phyloP scores from a whole-genome alignment of 345 rosid genomes.

The Stellera chamaejasme region DNA sequence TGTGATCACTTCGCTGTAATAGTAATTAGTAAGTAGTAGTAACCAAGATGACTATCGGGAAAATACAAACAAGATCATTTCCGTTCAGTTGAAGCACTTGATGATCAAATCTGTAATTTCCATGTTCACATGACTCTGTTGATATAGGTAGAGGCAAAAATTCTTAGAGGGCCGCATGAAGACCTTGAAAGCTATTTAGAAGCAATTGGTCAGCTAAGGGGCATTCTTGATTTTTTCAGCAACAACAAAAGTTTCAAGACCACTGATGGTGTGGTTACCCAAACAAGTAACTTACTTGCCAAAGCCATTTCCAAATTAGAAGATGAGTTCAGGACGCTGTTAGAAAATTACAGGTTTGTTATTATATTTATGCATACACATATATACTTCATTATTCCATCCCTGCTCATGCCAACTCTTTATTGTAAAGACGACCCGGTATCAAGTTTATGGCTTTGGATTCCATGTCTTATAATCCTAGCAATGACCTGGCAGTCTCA shows the following conservation, averaged over 20 bases:
- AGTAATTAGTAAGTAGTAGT: not conserved
- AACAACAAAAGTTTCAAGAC: constrained; percentile 52
- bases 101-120: not conserved
- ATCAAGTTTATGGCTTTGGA: too few relatives aligned
- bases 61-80: too few relatives aligned
- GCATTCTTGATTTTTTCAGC: constrained; percentile 59
- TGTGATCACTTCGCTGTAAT: not conserved
- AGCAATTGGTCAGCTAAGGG: constrained; percentile 85
- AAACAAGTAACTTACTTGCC: constrained; percentile 60
- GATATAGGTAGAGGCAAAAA: constrained; percentile 82
- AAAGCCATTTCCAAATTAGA: constrained; percentile 86
- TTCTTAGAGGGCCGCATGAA: constrained; percentile 94
- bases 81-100: constrained; percentile 2
- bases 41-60: not conserved
- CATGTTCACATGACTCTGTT: not conserved
- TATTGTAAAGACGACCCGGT: too few relatives aligned
- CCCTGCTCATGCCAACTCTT: too few relatives aligned
- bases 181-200: constrained; percentile 41
- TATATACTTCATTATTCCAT: too few relatives aligned
- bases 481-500: too few relatives aligned
- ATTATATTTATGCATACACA: not conserved
- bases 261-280: constrained; percentile 51
- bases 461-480: too few relatives aligned
- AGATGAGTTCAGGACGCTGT: constrained; percentile 78
- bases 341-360: constrained; percentile 75